These are phyloP conservation scores for Dictyostelium purpureum DNA, from an alignment of 78 protist species.

Conservation along the genomic window DNA sequence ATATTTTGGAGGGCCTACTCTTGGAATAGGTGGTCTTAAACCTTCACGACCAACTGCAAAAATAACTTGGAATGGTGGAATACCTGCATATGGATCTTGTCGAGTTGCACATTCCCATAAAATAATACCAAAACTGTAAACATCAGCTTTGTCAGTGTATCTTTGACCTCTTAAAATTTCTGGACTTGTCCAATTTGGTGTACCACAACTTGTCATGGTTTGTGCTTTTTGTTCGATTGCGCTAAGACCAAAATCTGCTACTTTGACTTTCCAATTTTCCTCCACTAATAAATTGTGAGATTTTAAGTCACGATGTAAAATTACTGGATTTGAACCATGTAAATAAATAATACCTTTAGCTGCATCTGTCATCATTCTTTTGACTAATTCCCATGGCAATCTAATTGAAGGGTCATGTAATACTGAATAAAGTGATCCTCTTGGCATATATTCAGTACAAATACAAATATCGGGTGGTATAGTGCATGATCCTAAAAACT, in stretches of 20 bases:
- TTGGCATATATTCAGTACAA: slow-evolving; percentile 80
- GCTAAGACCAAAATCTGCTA: slow-evolving; percentile 81
- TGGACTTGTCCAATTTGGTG: slow-evolving; percentile 87
- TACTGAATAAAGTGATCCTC: slow-evolving; percentile 65
- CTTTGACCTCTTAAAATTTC: slow-evolving; percentile 74
- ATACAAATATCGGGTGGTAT: slow-evolving; percentile 83
- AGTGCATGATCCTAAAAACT: slow-evolving; percentile 77
- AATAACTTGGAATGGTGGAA: slow-evolving; percentile 83
- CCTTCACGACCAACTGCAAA: slow-evolving; percentile 83
- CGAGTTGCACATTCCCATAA: slow-evolving; percentile 84
- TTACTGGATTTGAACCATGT: slow-evolving; percentile 77
- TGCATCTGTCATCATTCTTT: slow-evolving; percentile 58
- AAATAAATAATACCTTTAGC: slow-evolving; percentile 70
- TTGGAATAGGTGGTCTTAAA: slow-evolving; percentile 75
- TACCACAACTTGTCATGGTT: slow-evolving; percentile 86
- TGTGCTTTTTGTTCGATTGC: slow-evolving; percentile 56
- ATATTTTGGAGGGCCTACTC: slow-evolving; percentile 28
- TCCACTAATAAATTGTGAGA: slow-evolving; percentile 83
- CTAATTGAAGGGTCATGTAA: slow-evolving; percentile 19
- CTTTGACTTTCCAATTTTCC: slow-evolving; percentile 83
- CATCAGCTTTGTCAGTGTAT: slow-evolving; percentile 80
- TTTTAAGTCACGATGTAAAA: slow-evolving; percentile 82
- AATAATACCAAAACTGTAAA: slow-evolving; percentile 76
- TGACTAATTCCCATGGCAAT: slow-evolving; percentile 3
- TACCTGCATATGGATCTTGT: slow-evolving; percentile 72